These are phyloP conservation scores for Cyberlindnera nakhonratchasimensis DNA, from an alignment of 805 yeast genomes.

Conservation along the genomic window DNA sequence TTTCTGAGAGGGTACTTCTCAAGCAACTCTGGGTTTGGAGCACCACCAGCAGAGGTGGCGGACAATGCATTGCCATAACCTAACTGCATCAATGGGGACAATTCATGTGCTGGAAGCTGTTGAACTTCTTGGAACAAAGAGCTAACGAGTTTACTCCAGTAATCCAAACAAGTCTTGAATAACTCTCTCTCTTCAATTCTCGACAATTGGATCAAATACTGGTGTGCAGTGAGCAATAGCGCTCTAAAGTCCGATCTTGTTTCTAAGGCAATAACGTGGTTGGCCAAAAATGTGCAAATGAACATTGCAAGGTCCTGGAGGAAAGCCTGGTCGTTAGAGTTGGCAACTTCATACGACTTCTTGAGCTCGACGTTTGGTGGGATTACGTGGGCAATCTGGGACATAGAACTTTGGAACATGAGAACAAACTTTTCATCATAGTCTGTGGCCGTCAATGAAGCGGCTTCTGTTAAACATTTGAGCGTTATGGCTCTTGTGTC, in stretches of 20 bases:
- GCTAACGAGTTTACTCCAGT: conserved; percentile 86
- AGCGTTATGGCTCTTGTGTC: conserved; percentile 82
- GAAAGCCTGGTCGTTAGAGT: conserved; percentile 84
- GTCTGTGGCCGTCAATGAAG: conserved; percentile 58
- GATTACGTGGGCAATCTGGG: conserved; percentile 60
- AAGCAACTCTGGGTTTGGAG: conserved; percentile 76
- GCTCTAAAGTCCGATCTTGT: conserved; percentile 49
- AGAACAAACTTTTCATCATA: conserved; percentile 56
- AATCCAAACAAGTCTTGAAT: conserved; percentile 92
- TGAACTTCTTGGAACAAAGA: conserved; percentile 84
- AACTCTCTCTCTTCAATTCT: conserved; percentile 93
- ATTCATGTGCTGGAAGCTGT: conserved; percentile 64
- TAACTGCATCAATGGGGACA: conserved; percentile 75
- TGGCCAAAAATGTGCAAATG: conserved; percentile 75
- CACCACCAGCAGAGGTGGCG: conserved; percentile 61
- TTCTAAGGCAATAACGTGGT: conserved; percentile 68
- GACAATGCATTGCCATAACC: conserved; percentile 37
- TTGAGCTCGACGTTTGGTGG: conserved; percentile 73
- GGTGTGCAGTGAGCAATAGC: conserved; percentile 67
- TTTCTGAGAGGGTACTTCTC: conserved; percentile 81
- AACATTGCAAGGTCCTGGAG: conserved; percentile 94
- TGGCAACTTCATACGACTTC: conserved; percentile 68
- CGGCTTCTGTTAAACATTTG: conserved; percentile 90
- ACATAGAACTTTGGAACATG: conserved; percentile 72
- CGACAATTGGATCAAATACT: conserved; percentile 79